Evolutionary conservation across 768 basidiomycete genomes (phyloP).

Genomic region (Serendipita sp.): DNA sequence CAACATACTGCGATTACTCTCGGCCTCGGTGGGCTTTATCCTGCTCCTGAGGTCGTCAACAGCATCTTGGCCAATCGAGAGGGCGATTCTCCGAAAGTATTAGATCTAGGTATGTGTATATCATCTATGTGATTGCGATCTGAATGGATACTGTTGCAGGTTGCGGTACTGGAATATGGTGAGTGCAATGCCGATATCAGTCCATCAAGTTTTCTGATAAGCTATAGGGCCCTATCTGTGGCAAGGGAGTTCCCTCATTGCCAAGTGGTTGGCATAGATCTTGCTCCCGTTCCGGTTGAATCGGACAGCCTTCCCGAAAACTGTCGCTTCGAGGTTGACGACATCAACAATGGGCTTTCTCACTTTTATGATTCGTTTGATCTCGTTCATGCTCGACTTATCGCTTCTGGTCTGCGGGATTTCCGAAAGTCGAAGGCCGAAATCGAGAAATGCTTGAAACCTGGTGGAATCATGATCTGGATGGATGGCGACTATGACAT

Average conservation of each 20-base stretch:
- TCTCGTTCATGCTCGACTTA: constrained; percentile 6
- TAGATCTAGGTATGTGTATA: background rate
- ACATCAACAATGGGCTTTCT: constrained; percentile 5
- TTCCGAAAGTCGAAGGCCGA: constrained; percentile 1
- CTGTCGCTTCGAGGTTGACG: constrained; percentile 7
- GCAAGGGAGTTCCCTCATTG: constrained; percentile 5
- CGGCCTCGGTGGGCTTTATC: background rate
- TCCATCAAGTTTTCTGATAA: too few species aligned
- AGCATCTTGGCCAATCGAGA: background rate
- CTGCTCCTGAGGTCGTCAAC: background rate
- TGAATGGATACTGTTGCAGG: background rate
- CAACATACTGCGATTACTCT: background rate
- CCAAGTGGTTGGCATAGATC: constrained; percentile 7
- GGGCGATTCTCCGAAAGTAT: background rate
- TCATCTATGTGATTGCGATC: background rate
- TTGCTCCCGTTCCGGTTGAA: constrained; percentile 6
- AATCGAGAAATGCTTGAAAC: constrained; percentile 3
- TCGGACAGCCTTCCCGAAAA: background rate
- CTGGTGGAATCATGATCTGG: constrained; percentile 6
- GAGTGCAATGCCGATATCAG: background rate
- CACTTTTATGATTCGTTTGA: constrained; percentile 7
- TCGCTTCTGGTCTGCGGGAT: constrained; percentile 5
- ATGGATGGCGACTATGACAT: constrained; percentile 6
- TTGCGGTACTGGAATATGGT: background rate
- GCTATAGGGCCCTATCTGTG: constrained; percentile 1